Percentiles rank a stretch among this genome's conserved stretches.
These are phyloP conservation scores for Diaporthe citrichinensis DNA, from an alignment of 2,329 filamentous ascomycete species.

Conservation along the genomic window DNA sequence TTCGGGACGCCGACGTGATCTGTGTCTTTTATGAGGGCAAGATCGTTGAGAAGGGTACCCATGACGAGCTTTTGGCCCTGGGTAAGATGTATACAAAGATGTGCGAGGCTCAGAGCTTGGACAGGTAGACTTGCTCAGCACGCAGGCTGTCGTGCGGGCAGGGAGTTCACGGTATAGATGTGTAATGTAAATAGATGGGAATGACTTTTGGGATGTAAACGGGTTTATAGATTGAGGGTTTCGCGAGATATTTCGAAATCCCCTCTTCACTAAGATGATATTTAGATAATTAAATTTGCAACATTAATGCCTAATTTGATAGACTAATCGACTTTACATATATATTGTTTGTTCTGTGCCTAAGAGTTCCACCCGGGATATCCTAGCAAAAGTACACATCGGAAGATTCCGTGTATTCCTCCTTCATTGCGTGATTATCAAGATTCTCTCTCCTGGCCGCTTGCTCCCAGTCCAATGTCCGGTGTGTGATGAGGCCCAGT, in stretches of 20 bases:
- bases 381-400: neutral
- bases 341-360: neutral
- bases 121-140: neutral
- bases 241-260: neutral
- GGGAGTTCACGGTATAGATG: too few species aligned
- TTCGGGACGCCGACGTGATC: slow-evolving; percentile 59
- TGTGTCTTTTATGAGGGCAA: slow-evolving; percentile 52
- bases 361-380: neutral
- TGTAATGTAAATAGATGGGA: neutral
- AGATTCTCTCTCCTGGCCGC: neutral
- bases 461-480: neutral
- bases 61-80: slow-evolving; percentile 36
- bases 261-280: neutral
- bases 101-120: slow-evolving; percentile 24
- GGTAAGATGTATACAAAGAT: slow-evolving; percentile 33
- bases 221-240: too few species aligned
- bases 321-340: too few species aligned
- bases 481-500: neutral
- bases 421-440: neutral
- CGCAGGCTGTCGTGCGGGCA: neutral
- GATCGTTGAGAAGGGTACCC: slow-evolving; percentile 51
- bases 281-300: neutral
- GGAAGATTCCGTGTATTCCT: neutral
- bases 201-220: neutral
- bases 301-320: neutral